A percentile compares a stretch with the other conserved stretches of the same genome.
phyloP scores from a whole-genome alignment of 257 asterid genomes.

The Solanum rostratum region DNA sequence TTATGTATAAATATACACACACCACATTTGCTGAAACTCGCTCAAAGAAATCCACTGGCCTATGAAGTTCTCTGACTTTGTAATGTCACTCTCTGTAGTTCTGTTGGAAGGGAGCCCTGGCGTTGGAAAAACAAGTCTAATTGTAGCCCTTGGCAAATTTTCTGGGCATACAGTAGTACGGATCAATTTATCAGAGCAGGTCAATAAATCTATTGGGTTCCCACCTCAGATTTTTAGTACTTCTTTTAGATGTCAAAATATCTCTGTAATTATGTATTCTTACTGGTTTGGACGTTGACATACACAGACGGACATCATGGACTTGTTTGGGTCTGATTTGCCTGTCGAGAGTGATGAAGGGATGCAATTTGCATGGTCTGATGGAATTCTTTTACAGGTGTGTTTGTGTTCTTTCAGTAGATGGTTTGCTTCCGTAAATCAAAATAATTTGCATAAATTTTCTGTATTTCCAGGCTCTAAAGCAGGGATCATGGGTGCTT shows the following conservation, averaged over 20 bases:
- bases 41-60: not conserved
- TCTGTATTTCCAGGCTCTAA: conserved; percentile 58
- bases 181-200: conserved; percentile 98
- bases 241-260: not conserved
- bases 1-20: not conserved
- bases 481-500: conserved; percentile 91
- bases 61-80: conserved; percentile 16
- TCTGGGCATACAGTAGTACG: conserved; percentile 91
- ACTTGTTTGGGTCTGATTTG: conserved; percentile 88
- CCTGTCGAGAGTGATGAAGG: conserved; percentile 92
- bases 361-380: conserved; percentile 94
- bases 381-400: conserved; percentile 97
- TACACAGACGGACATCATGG: conserved; percentile 94
- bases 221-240: not conserved
- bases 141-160: conserved; percentile 79
- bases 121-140: conserved; percentile 92
- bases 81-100: conserved; percentile 32
- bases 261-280: not conserved
- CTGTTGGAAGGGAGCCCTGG: conserved; percentile 99
- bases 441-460: not conserved
- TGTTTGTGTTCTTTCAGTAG: not conserved
- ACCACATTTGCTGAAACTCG: not conserved
- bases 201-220: conserved; percentile 9
- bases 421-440: not conserved
- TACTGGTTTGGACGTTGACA: conserved; percentile 10